Evolutionary conservation across 2,329 filamentous ascomycete genomes (phyloP).

Genomic region (Monosporascus sp.): DNA sequence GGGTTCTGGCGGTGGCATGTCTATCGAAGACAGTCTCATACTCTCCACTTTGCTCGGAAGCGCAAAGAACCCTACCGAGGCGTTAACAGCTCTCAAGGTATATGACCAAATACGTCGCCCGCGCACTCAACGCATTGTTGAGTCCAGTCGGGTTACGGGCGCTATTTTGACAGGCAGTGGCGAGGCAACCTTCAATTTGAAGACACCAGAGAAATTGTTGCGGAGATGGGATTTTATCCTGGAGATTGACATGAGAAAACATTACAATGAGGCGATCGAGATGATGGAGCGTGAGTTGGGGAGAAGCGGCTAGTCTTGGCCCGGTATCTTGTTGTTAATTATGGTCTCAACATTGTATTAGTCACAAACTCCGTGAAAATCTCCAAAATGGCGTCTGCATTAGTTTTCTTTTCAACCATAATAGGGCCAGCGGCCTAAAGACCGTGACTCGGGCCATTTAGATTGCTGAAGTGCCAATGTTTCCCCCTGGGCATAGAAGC

Average conservation of each 20-base stretch:
- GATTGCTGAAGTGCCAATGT: too few species aligned
- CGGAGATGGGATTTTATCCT: conserved; percentile 17
- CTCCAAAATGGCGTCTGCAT: too few species aligned
- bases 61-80: conserved; percentile 7
- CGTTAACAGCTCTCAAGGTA: conserved; percentile 8
- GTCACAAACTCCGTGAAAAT: too few species aligned
- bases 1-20: conserved; percentile 18
- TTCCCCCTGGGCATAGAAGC: too few species aligned
- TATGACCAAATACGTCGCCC: conserved; percentile 16
- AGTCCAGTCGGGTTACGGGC: conserved; percentile 13
- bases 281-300: conserved; percentile 10
- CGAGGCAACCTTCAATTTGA: conserved; percentile 3
- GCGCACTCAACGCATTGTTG: conserved; percentile 18
- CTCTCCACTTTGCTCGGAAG: conserved; percentile 13
- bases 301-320: neutral
- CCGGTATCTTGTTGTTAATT: too few species aligned
- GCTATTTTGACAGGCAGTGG: conserved; percentile 8
- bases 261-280: conserved; percentile 11
- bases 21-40: conserved; percentile 18
- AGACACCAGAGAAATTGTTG: conserved; percentile 5
- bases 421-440: too few species aligned
- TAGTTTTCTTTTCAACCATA: too few species aligned
- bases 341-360: too few species aligned
- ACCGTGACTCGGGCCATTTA: too few species aligned
- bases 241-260: conserved; percentile 13